Base-by-base conservation (phyloP, 768 basidiomycete genomes). In the Tylopilus cervinicoccineus region DNA sequence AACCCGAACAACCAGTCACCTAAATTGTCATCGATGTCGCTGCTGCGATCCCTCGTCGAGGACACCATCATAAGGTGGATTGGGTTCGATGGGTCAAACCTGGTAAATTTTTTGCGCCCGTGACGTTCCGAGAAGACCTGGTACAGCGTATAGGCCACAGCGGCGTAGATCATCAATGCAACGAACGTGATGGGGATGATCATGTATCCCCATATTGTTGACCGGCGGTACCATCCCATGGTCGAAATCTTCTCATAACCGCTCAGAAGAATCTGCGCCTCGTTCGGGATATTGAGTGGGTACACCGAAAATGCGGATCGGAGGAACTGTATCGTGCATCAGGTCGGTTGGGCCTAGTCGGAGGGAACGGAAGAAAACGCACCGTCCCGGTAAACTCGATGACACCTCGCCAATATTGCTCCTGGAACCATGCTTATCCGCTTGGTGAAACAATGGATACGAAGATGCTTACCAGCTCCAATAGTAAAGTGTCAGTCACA, bases 351-450 rank as follows among this genome's bases (percentile, higher is more conserved):
- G 13, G 27, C n/a, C n/a, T 7, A n/a, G 8, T n/a, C 3, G 17
- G 16, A 26, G 11, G 37, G 16, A 14, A 22, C 11, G 13, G n/a
- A 27, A 33, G 13, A n/a, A 40, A 17, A 45, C 34, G 10, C 20
- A 36, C 57, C 14, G 58, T 59, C 20, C 48, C 57, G 14, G 50
- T 34, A 22, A 56, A 59, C 12, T 59, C 58, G 13, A 52, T 29
- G 19, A 59, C 47, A 22, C 58, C 58, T 1, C 38, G 40, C 54
- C 54, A 56, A 17, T 53, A 56, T 9, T 46, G 34, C 38, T 47
- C 57, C 54, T 56, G 24, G 16, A 16, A 14, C 4, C 19, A 26
- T n/a, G 8, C 5, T 13, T 6, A 20, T 22, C 29, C 4, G 9
- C 10, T 28, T 3, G 14, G 12, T 22, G 11, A 3, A 14, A 13